Evolutionary conservation across 1,284 basidiomycete genomes (phyloP).

Genomic region (Boletus hoseneyae): DNA sequence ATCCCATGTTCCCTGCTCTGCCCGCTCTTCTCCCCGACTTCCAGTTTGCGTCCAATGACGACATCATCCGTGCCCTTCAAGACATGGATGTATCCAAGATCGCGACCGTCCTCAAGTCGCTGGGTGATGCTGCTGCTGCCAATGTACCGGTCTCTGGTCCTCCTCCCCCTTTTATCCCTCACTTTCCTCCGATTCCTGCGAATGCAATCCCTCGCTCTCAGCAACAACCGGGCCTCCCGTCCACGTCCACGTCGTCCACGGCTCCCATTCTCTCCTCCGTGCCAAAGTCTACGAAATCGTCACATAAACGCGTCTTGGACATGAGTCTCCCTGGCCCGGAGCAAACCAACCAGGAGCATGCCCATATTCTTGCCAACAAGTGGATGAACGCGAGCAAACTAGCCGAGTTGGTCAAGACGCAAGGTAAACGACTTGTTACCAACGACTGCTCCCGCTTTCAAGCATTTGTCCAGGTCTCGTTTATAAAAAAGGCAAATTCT

Average conservation of each 20-base stretch:
- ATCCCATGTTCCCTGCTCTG: slow-evolving; percentile 33
- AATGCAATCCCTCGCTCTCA: slow-evolving; percentile 13
- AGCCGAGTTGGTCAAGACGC: slow-evolving; percentile 58
- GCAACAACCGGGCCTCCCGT: slow-evolving; percentile 34
- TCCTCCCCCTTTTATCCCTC: slow-evolving; percentile 34
- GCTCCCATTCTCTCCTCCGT: slow-evolving; percentile 34
- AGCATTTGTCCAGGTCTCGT: slow-evolving; percentile 53
- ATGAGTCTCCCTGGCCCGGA: slow-evolving; percentile 33
- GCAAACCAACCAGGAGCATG: slow-evolving; percentile 43
- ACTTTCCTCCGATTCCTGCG: slow-evolving; percentile 27
- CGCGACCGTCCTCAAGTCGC: slow-evolving; percentile 57
- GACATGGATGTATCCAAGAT: slow-evolving; percentile 69
- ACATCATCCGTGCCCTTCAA: slow-evolving; percentile 66
- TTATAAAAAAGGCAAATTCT: slow-evolving; percentile 84
- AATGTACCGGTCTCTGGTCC: slow-evolving; percentile 35
- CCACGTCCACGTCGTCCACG: slow-evolving; percentile 49
- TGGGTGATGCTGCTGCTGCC: slow-evolving; percentile 55
- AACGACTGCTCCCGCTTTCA: slow-evolving; percentile 5
- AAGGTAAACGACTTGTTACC: slow-evolving; percentile 45
- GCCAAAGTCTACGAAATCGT: slow-evolving; percentile 37
- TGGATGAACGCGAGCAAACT: slow-evolving; percentile 71
- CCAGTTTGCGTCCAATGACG: slow-evolving; percentile 62
- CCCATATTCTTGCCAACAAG: slow-evolving; percentile 59
- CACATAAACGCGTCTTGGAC: slow-evolving; percentile 31
- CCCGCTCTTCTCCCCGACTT: slow-evolving; percentile 42